These are phyloP conservation scores for Hymenoscyphus repandus DNA, from an alignment of 2,329 filamentous ascomycete species.

Conservation along the genomic window DNA sequence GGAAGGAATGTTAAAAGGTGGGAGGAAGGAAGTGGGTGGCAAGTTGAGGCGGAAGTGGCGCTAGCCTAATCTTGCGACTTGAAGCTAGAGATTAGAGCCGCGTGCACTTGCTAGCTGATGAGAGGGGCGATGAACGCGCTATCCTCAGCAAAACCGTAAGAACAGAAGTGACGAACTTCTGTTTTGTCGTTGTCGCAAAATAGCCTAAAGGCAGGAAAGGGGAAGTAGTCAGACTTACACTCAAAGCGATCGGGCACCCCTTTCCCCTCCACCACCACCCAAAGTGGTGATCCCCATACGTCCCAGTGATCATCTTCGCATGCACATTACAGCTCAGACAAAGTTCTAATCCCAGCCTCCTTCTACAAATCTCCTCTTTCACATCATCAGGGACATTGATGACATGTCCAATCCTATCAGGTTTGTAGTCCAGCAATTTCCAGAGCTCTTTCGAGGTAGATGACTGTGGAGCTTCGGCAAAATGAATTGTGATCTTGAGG, in stretches of 20 bases:
- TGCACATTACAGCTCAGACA: constrained; percentile 79
- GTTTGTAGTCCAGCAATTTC: constrained; percentile 59
- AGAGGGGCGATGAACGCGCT: neutral
- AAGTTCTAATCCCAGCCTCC: constrained; percentile 63
- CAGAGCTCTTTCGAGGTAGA: constrained; percentile 55
- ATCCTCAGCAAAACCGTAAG: no score
- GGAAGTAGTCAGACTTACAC: constrained; percentile 50
- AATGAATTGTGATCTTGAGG: constrained; percentile 68
- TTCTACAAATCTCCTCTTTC: constrained; percentile 48
- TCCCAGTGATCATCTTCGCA: constrained; percentile 64
- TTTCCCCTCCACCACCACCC: constrained; percentile 67
- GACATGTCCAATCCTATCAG: constrained; percentile 70
- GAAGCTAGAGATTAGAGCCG: no score
- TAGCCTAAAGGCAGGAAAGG: neutral
- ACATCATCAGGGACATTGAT: constrained; percentile 63
- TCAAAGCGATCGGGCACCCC: constrained; percentile 58
- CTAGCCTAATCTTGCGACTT: no score
- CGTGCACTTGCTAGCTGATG: neutral
- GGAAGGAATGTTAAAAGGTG: no score
- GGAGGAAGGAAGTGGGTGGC: no score
- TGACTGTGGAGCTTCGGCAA: constrained; percentile 62
- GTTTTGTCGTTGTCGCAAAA: neutral
- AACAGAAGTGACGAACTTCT: no score
- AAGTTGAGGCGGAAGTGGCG: no score
- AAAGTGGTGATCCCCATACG: constrained; percentile 68